These are phyloP conservation scores for Gossypium ekmanianum DNA, from an alignment of 345 rosid genomes.

Conservation along the genomic window DNA sequence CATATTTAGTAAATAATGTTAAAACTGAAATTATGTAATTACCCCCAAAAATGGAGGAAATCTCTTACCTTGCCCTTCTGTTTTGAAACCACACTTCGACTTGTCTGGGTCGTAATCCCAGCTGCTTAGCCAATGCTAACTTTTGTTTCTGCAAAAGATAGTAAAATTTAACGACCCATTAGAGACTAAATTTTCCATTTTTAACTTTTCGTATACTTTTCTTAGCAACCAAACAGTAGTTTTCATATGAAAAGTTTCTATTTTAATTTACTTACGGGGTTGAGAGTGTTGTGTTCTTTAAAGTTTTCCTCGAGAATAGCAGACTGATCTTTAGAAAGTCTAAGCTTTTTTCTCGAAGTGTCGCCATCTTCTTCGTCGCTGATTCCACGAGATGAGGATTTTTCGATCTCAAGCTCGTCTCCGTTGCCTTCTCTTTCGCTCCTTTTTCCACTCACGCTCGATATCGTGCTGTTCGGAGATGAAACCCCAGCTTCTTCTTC, in stretches of 20 bases:
- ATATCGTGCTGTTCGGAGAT: slow-evolving; percentile 91
- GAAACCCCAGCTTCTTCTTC: slow-evolving; percentile 87
- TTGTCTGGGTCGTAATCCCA: slow-evolving; percentile 80
- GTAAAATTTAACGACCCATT: not conserved
- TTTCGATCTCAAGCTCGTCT: slow-evolving; percentile 58
- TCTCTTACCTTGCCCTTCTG: slow-evolving; percentile 86
- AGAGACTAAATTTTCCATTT: not conserved
- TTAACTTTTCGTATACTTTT: not conserved
- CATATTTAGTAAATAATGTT: slow-evolving; percentile 10
- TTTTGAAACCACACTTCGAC: slow-evolving; percentile 99
- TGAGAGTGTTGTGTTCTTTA: slow-evolving; percentile 91
- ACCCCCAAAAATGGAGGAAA: not conserved
- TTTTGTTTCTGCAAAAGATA: slow-evolving; percentile 70
- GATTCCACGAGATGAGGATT: slow-evolving; percentile 66
- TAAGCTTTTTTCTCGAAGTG: slow-evolving; percentile 82
- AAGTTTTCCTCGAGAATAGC: slow-evolving; percentile 92
- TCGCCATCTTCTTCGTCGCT: slow-evolving; percentile 96
- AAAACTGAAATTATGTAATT: not conserved
- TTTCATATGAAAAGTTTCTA: not conserved
- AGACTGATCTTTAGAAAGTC: slow-evolving; percentile 92
- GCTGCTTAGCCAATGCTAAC: slow-evolving; percentile 76
- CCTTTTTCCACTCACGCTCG: slow-evolving; percentile 86
- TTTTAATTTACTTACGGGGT: slow-evolving; percentile 56
- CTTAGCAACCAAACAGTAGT: slow-evolving; percentile 4
- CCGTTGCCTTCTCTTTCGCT: slow-evolving; percentile 76